A percentile compares a stretch with the other conserved stretches of the same genome.
Evolutionary conservation across 805 yeast species (phyloP).

Genomic region (Lachancea dasiensis): DNA sequence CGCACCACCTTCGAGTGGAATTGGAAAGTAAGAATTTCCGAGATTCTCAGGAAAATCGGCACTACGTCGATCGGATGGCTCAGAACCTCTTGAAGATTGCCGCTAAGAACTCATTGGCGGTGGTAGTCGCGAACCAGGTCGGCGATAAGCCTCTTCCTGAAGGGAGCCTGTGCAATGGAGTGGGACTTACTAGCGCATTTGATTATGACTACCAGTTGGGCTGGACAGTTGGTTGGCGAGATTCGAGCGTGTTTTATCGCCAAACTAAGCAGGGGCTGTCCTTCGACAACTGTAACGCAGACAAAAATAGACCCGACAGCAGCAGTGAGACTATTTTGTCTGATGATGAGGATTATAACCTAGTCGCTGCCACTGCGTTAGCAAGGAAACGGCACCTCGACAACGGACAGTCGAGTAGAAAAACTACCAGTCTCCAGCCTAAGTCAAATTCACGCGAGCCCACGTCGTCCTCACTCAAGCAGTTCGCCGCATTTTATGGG

Average conservation of each 20-base stretch:
- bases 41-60: conserved; percentile 37
- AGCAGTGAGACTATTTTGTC: conserved; percentile 20
- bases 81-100: conserved; percentile 47
- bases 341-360: conserved; percentile 27
- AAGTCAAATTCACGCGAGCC: not conserved
- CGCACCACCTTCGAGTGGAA: conserved; percentile 73
- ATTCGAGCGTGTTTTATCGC: conserved; percentile 32
- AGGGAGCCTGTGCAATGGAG: too few relatives aligned
- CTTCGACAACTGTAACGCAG: conserved; percentile 1
- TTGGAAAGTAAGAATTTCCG: conserved; percentile 36
- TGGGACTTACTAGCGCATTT: too few relatives aligned
- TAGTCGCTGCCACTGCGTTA: conserved; percentile 10
- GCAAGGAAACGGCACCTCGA: conserved; percentile 3
- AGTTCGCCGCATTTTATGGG: conserved; percentile 1
- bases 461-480: not conserved
- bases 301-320: not conserved
- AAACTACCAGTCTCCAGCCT: not conserved
- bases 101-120: conserved; percentile 42
- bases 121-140: conserved; percentile 76
- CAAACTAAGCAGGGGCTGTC: conserved; percentile 15
- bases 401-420: not conserved
- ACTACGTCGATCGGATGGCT: conserved; percentile 40
- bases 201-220: conserved; percentile 62
- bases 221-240: conserved; percentile 72
- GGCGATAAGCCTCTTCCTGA: conserved; percentile 44